These are phyloP conservation scores for Theobroma cacao DNA, from an alignment of 345 rosid species.

Conservation along the genomic window DNA sequence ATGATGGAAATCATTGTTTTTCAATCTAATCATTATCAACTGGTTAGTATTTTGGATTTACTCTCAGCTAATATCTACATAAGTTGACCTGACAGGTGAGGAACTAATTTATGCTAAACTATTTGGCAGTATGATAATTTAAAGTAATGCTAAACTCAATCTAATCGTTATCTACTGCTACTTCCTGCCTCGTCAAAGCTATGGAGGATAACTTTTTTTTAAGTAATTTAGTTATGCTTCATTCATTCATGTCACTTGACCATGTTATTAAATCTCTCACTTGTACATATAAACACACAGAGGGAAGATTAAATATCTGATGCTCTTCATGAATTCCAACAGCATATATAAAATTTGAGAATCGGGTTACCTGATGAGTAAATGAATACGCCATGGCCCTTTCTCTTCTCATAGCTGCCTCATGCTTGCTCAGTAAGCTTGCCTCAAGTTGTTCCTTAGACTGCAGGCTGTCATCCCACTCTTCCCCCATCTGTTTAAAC, in stretches of 20 bases:
- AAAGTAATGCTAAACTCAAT: neutral
- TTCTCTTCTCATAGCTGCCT: conserved; percentile 95
- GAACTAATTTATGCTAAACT: neutral
- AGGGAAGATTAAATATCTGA: neutral
- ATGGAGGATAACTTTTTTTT: neutral
- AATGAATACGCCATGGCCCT: conserved; percentile 84
- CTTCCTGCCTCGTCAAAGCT: neutral
- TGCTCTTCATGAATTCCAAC: neutral
- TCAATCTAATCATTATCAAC: neutral
- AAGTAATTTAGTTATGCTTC: neutral
- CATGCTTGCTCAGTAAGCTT: conserved; percentile 72
- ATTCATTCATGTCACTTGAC: neutral
- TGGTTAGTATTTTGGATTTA: neutral
- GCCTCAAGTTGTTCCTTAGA: conserved; percentile 92
- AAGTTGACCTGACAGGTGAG: neutral
- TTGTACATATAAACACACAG: neutral
- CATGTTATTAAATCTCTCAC: neutral
- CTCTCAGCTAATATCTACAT: neutral
- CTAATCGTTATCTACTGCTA: neutral
- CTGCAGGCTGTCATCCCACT: conserved; percentile 89
- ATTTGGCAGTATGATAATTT: neutral
- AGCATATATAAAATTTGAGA: neutral
- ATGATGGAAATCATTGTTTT: neutral
- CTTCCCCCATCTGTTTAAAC: conserved; percentile 71
- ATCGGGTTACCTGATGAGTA: conserved; percentile 76